These are phyloP conservation scores for Kappamyces sp. DNA, from an alignment of 192 early-diverging fungal species.

Conservation along the genomic window DNA sequence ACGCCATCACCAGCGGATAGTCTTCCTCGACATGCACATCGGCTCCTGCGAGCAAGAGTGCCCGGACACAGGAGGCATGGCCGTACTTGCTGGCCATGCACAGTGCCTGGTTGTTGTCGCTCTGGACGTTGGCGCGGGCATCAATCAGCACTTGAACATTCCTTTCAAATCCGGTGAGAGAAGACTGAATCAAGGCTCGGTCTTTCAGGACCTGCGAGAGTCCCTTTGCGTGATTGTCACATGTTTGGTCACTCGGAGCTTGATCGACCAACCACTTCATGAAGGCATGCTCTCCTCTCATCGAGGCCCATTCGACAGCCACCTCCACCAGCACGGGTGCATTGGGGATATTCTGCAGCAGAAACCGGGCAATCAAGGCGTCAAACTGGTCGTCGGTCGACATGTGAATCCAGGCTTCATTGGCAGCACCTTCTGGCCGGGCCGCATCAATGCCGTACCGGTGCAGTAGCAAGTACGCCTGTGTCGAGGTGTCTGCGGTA, in stretches of 20 bases:
- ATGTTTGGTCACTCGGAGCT: conserved; percentile 8
- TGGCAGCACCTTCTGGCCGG: too few species aligned
- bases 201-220: conserved; percentile 5
- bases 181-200: conserved; percentile 4
- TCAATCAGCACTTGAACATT: conserved; percentile 11
- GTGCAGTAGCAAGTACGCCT: too few species aligned
- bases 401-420: too few species aligned
- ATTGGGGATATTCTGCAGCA: too few species aligned
- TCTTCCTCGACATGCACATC: conserved; percentile 16
- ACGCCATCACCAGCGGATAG: conserved; percentile 7
- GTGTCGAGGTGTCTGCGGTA: too few species aligned
- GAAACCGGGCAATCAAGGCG: too few species aligned
- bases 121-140: conserved; percentile 8
- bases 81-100: conserved; percentile 9
- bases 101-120: conserved; percentile 10
- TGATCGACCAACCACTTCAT: conserved; percentile 6
- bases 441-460: too few species aligned
- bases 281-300: conserved; percentile 2
- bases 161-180: conserved; percentile 3
- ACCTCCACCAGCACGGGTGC: conserved; percentile 5
- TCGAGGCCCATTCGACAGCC: conserved; percentile 5
- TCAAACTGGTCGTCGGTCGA: too few species aligned
- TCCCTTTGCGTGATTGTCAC: too few species aligned
- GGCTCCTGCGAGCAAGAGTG: background rate
- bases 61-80: conserved; percentile 3